Evolutionary conservation across 768 basidiomycete genomes (phyloP).

Genomic region (Kwoniella dejecticola): DNA sequence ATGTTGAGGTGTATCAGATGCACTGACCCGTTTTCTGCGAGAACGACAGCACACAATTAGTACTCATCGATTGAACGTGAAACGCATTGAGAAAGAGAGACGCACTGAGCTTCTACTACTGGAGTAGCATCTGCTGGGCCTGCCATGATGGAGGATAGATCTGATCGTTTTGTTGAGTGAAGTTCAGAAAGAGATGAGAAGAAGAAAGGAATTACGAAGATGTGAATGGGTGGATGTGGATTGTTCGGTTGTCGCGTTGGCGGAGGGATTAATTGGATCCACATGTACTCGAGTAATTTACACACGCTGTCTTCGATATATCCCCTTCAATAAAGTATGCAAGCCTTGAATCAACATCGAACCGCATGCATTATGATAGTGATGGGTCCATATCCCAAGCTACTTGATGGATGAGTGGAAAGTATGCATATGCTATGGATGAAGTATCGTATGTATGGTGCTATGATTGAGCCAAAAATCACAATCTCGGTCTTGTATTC

Average conservation of each 20-base stretch:
- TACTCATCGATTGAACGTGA: no score
- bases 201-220: constrained; percentile 1
- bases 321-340: no score
- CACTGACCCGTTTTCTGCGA: constrained; percentile 43
- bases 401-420: background rate
- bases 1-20: no score
- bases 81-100: no score
- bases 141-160: constrained; percentile 22
- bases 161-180: no score
- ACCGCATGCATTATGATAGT: background rate
- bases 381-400: no score
- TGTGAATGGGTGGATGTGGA: background rate
- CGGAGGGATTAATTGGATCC: background rate
- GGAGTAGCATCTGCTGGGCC: constrained; percentile 48
- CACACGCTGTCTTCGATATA: no score
- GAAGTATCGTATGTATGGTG: no score
- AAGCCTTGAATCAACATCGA: no score
- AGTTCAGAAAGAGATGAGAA: background rate
- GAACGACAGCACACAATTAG: background rate
- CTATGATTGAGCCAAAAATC: background rate
- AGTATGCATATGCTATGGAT: constrained; percentile 21
- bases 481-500: constrained; percentile 10
- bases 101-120: constrained; percentile 50
- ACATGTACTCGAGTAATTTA: no score
- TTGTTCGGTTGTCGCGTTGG: constrained; percentile 12